Conservation (phyloP, 2,329 filamentous ascomycete species). For the Paramyrothecium sp. region DNA sequence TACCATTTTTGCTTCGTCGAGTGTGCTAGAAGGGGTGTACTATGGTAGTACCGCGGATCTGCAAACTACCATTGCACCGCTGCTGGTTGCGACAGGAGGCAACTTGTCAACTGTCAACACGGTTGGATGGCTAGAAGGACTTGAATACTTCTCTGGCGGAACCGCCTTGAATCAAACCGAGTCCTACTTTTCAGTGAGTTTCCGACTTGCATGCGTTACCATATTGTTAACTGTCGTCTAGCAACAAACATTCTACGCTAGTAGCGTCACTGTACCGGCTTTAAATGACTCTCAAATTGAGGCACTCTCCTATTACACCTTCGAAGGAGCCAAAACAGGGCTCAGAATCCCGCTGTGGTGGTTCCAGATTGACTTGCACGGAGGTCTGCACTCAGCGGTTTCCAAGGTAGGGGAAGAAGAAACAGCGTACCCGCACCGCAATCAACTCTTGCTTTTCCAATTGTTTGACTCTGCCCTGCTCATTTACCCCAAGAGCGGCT, state of each 20-base stretch:
- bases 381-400: constrained; percentile 34
- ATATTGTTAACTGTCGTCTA: constrained; percentile 10
- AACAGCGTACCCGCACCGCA: constrained; percentile 37
- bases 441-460: constrained; percentile 49
- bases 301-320: constrained; percentile 15
- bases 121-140: constrained; percentile 21
- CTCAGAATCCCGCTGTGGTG: constrained; percentile 11
- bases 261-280: constrained; percentile 23
- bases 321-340: constrained; percentile 13
- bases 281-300: constrained; percentile 18
- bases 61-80: constrained; percentile 11
- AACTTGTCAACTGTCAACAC: constrained; percentile 9
- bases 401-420: constrained; percentile 18
- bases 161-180: constrained; percentile 19
- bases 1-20: constrained; percentile 1
- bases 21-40: constrained; percentile 22
- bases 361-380: constrained; percentile 28
- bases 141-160: constrained; percentile 17
- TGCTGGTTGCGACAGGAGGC: constrained; percentile 14
- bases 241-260: constrained; percentile 27
- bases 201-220: not conserved
- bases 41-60: constrained; percentile 18
- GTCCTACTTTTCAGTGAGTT: constrained; percentile 12
- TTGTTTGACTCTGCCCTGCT: constrained; percentile 39
- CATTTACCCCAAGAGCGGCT: constrained; percentile 29